Base-by-base conservation (phyloP, 257 asterid genomes). In the Solanum virginianum region DNA sequence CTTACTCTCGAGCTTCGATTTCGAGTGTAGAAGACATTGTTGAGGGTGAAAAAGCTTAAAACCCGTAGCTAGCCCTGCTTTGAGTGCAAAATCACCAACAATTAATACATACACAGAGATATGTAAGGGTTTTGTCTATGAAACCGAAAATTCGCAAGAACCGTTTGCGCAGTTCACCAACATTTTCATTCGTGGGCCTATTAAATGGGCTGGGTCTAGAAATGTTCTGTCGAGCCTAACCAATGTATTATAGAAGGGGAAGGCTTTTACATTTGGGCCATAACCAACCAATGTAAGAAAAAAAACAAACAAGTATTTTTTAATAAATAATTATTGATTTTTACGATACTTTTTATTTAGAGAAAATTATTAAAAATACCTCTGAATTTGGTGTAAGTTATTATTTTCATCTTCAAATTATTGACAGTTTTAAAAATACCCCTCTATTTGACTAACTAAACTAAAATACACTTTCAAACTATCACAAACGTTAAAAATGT, bases 1-100 rank as follows among this genome's bases (percentile, higher is more conserved):
- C 94, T 89, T 95, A 95, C 99, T 95, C 99, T 87, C 93, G 94
- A 86, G 99, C 98, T 91, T 95, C 99, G 87, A 95, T 95, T 91
- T 94, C 98, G 70, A 94, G 99, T 39, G 99, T 93, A 54, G 99
- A 95, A 88, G 99, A 92, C 99, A 95, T 95, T 86, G 91, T 86
- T 84, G 39, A 17, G 39, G 39, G 87, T 53, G 80, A 85, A 59
- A 66, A 86, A 4, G 22, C 49, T 68, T 68, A 32, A 3, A 66
- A 2, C 9, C 71, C 74, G 5, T 3, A 7, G 29, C 12, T 18
- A 41, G 43, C 36, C 57, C 59, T 74, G 81, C n/a, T 45, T n/a
- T 45, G 59, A 49, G 57, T 13, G 5, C 10, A 10, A 4, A 77
- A 49, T 47, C 39, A 47, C 13, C 18, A 72, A 12, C 26, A 41